Percentiles rank a stretch among this genome's conserved stretches.
Evolutionary conservation across 805 yeast genomes (phyloP).

Genomic region (Hanseniaspora lindneri): DNA sequence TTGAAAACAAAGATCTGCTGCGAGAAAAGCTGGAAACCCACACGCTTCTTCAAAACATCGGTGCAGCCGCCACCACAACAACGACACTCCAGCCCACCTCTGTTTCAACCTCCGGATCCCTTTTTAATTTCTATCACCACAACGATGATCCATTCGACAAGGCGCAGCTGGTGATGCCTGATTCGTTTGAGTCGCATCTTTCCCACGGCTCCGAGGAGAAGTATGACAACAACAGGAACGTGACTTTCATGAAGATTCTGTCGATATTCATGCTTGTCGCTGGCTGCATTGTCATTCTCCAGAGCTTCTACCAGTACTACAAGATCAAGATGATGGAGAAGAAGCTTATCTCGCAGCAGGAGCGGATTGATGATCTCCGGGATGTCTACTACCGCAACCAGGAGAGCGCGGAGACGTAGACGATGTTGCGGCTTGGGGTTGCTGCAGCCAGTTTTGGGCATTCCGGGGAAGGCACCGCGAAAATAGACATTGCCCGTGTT

Average conservation of each 20-base stretch:
- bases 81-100: slow-evolving; percentile 6
- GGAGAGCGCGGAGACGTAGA: background rate
- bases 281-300: slow-evolving; percentile 54
- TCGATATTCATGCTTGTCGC: slow-evolving; percentile 53
- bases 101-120: slow-evolving; percentile 4
- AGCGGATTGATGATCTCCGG: slow-evolving; percentile 7
- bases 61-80: slow-evolving; percentile 19
- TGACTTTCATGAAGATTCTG: slow-evolving; percentile 36
- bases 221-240: slow-evolving; percentile 19
- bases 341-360: slow-evolving; percentile 10
- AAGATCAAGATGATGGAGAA: slow-evolving; percentile 68
- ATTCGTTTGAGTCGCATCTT: slow-evolving; percentile 25
- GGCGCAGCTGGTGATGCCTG: slow-evolving; percentile 19
- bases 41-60: background rate
- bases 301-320: slow-evolving; percentile 59
- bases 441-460: background rate
- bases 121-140: background rate
- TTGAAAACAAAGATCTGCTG: slow-evolving; percentile 24
- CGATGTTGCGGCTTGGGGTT: too few species aligned
- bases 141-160: slow-evolving; percentile 15
- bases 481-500: too few species aligned
- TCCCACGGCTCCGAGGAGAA: slow-evolving; percentile 27
- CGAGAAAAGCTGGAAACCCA: slow-evolving; percentile 19
- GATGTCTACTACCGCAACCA: slow-evolving; percentile 2
- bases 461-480: too few species aligned